Evolutionary conservation across 306 rosid genomes (phyloP), one percentile per base, ranked within the genome.

Genomic region (Rosa chinensis): DNA sequence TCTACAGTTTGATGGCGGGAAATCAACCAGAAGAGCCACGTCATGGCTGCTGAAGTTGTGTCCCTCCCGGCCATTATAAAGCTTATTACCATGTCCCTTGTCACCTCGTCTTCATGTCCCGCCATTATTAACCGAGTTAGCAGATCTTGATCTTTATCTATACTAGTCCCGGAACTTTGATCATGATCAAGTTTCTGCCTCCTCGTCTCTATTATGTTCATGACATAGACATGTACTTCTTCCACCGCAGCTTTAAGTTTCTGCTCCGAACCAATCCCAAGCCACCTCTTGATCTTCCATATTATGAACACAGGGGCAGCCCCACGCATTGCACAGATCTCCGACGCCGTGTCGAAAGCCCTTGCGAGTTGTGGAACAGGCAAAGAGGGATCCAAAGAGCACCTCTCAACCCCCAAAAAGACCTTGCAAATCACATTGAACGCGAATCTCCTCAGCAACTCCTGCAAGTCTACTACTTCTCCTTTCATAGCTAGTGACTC

Each of bases 31-130:
- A 95, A 92, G 73, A 95, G 86, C 99, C 97, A 92, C 73, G 97
- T 95, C 90, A 95, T 82, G 2, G 97, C 97, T 2, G 98, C 90
- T 17, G 98, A 91, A 37, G 97, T 91, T 0, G 97, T 94, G 91
- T 95, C 99, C 78, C 89, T 87, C 76, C 99, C 99, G 10, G 98
- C 99, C 92, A 95, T 78, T 64, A 95, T 88, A 80, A 95, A 95
- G 76, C 89, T 95, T 82, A 92, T 92, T 70, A 86, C 79, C 92
- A 89, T 92, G 77, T 95, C 99, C 49, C 96, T 87, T 1, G 90
- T 86, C 58, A 85, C 87, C 49, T 80, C 92, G 5, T 90, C 92
- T 1, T 87, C 87, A 39, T 90, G 88, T 8, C 92, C 94, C 20
- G 80, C 85, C 17, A 12, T 43, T 47, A 87, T 80, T 45, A 92